Conservation (phyloP, 2,329 filamentous ascomycete genomes). For the Aspergillus arachidicola region DNA sequence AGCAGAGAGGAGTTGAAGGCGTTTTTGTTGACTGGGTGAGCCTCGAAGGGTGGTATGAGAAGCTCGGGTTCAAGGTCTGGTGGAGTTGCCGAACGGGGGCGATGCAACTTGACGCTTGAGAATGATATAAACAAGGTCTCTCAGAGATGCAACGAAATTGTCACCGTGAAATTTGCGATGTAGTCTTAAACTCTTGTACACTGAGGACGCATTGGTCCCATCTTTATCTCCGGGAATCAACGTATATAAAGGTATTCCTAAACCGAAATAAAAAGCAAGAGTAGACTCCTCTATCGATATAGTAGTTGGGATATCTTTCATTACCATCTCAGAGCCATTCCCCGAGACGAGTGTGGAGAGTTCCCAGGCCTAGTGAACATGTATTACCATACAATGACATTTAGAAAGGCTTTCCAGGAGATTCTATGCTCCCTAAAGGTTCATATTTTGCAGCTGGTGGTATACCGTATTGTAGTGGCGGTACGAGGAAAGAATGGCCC, state of each 20-base stretch:
- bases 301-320: not conserved
- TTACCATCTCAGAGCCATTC: not conserved
- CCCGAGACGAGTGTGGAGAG: not conserved
- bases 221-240: not conserved
- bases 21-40: constrained; percentile 51
- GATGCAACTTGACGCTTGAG: constrained; percentile 12
- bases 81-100: constrained; percentile 43
- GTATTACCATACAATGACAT: too few species aligned
- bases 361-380: too few species aligned
- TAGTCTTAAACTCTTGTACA: not conserved
- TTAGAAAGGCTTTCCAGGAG: not conserved
- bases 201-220: not conserved
- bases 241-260: not conserved
- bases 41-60: constrained; percentile 49
- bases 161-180: not conserved
- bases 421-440: too few species aligned
- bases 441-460: too few species aligned
- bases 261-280: not conserved
- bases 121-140: not conserved
- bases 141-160: not conserved
- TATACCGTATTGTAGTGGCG: too few species aligned
- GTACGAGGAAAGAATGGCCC: too few species aligned
- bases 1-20: constrained; percentile 42
- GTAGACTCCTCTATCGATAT: not conserved
- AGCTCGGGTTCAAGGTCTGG: constrained; percentile 44